Evolutionary conservation across 805 yeast species (phyloP).

Genomic region (Candida ponderosae): DNA sequence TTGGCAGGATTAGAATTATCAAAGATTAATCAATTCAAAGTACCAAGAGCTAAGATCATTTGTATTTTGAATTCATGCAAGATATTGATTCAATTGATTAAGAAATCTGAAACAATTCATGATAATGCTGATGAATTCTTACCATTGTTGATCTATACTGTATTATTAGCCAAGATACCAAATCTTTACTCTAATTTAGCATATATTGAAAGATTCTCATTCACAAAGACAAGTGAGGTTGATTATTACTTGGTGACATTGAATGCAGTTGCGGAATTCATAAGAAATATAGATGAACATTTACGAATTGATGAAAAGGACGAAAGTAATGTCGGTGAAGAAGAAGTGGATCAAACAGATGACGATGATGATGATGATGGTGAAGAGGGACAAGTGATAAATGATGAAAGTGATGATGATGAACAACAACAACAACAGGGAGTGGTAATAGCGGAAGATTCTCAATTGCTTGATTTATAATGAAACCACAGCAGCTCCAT

Average conservation of each 20-base stretch:
- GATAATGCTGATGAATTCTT: conserved; percentile 92
- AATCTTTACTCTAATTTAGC: conserved; percentile 69
- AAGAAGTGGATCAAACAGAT: too few relatives aligned
- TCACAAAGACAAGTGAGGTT: conserved; percentile 75
- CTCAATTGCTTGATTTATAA: too few relatives aligned
- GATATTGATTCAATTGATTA: conserved; percentile 80
- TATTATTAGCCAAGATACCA: conserved; percentile 59
- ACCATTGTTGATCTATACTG: conserved; percentile 79
- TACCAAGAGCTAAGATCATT: conserved; percentile 91
- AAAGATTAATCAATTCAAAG: conserved; percentile 75
- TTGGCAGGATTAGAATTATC: conserved; percentile 68
- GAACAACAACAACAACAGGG: too few relatives aligned
- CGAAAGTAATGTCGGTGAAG: too few relatives aligned
- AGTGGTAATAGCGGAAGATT: too few relatives aligned
- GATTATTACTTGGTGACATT: conserved; percentile 88
- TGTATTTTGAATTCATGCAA: conserved; percentile 89
- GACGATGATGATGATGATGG: too few relatives aligned
- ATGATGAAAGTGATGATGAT: too few relatives aligned
- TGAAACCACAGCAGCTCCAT: too few relatives aligned
- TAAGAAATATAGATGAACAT: conserved; percentile 39
- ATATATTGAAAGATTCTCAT: conserved; percentile 81
- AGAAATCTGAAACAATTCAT: conserved; percentile 50
- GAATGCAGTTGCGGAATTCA: conserved; percentile 80
- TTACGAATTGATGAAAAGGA: not conserved
- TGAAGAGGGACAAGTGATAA: too few relatives aligned